Base-by-base conservation (phyloP, 2,329 filamentous ascomycete genomes). In the Cytospora mali region DNA sequence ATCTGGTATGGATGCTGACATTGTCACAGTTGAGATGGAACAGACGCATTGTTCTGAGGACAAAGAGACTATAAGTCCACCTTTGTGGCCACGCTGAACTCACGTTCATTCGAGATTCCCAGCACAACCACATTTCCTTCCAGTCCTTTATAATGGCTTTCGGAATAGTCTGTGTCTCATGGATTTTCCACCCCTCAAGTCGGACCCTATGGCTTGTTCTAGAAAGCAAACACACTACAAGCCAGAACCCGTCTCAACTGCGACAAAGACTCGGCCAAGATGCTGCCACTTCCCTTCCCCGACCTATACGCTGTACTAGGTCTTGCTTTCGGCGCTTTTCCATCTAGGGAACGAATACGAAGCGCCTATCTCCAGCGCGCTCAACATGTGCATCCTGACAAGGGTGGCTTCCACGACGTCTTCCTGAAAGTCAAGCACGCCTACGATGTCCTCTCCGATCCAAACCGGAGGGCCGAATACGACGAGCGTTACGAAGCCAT, bases 1-100 rank as follows among this genome's bases (percentile, higher is more conserved):
- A 13, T 16, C 28, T 58, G 53, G 63, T 55, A 46, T 11, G 52
- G 56, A 48, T 68, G 69, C 72, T 74, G 67, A 75, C 68, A 67
- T 33, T 33, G 5, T 60, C 14, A 23, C 53, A 66, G 58, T 25
- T 48, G 27, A 18, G 18, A 25, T 49, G 23, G 2, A 11, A 16
- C 42, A 28, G 18, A 16, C 14, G 7, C 29, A 42, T 33, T 23
- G 33, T 13, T 23, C 13, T 27, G 55, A 27, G n/a, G 4, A 50
- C 23, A 28, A 31, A 57, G 46, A 16, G 21, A 14, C 39, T 18
- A n/a, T n/a, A 3, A n/a, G 21, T 42, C 3, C 18, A n/a, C n/a
- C 39, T 42, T 21, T 21, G 18, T n/a, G 10, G 16, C 18, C 18
- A 42, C 18, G n/a, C 39, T 6, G 18, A 10, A 3, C 3, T 42